Evolutionary conservation across 2,329 filamentous ascomycete genomes (phyloP), one percentile per base, ranked within the genome.

Genomic region (Fusarium sp.): DNA sequence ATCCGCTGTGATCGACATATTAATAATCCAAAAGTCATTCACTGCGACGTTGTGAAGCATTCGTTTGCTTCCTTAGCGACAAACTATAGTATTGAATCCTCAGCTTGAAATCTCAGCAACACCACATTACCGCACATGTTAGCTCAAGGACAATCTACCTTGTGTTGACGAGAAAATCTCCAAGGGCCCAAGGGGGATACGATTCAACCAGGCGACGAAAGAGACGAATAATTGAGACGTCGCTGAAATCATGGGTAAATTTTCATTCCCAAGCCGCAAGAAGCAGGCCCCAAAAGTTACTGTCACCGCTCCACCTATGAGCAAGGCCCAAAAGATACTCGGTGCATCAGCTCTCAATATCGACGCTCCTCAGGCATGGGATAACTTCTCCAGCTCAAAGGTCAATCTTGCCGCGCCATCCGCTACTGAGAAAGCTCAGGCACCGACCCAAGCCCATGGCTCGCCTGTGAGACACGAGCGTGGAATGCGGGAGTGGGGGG

Each of bases 321-420:
- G 61, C 54, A 74, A 74, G 52, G 72, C 72, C 44, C 72, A 74
- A 33, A 73, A 73, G 64, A 74, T 74, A 41, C 70, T 74, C 24
- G 72, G 72, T 44, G 51, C 72, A 10, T 60, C 62, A 14, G 72
- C 69, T 44, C 66, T 74, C 32, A 74, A 71, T 24, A 70, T 74
- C 39, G 72, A 74, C 30, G 62, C 67, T 43, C 62, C 62, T 28
- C 51, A 56, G 17, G 53, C 59, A 28, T 70, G 58, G 65, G 66
- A 67, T 24, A 70, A 71, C 13, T 70, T 70, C 20, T 73, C 72
- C 33, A 54, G 55, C 19, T 74, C 72, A 49, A 67, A 62, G 20
- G 56, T 72, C 43, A 73, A 71, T 22, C 53, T 74, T 20, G 53
- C 63, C 7, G 45, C 51, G 14, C 50, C 55, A n/a, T 47, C 59